These are phyloP conservation scores for Venturia nashicola DNA, from an alignment of 2,329 filamentous ascomycete species.

Conservation along the genomic window DNA sequence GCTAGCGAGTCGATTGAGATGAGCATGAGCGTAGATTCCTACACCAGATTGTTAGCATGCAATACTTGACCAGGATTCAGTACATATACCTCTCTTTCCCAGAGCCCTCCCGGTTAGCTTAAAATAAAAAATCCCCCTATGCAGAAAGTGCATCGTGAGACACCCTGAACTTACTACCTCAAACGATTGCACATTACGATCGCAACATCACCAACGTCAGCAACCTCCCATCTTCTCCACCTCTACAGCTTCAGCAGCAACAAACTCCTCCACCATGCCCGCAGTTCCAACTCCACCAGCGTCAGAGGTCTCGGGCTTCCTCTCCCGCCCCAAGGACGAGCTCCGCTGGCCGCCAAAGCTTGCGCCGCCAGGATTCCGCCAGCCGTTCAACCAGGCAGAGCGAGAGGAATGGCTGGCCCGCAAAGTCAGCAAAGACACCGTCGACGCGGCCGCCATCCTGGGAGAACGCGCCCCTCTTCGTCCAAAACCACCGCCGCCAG, in stretches of 20 bases:
- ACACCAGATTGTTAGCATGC: not conserved
- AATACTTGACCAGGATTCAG: not conserved
- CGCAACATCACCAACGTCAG: not conserved
- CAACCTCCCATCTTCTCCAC: not conserved
- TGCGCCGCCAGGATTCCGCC: not conserved
- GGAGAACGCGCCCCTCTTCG: not conserved
- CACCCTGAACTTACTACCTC: not conserved
- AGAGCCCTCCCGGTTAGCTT: not conserved
- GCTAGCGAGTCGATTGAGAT: not conserved
- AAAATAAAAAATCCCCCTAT: not conserved
- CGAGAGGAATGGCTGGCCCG: not conserved
- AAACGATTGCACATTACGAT: not conserved
- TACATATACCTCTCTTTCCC: not conserved
- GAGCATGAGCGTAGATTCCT: not conserved
- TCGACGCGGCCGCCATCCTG: not conserved
- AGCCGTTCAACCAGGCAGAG: not conserved
- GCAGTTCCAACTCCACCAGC: not conserved
- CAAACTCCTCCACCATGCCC: not conserved
- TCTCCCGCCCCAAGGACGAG: not conserved
- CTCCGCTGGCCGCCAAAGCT: not conserved
- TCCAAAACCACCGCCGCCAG: not conserved
- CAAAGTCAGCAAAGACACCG: not conserved
- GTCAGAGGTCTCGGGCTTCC: not conserved
- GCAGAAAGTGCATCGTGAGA: not conserved
- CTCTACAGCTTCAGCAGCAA: not conserved